Base-by-base conservation (phyloP, 768 basidiomycete genomes). In the Chalciporus sphaerocephalus region DNA sequence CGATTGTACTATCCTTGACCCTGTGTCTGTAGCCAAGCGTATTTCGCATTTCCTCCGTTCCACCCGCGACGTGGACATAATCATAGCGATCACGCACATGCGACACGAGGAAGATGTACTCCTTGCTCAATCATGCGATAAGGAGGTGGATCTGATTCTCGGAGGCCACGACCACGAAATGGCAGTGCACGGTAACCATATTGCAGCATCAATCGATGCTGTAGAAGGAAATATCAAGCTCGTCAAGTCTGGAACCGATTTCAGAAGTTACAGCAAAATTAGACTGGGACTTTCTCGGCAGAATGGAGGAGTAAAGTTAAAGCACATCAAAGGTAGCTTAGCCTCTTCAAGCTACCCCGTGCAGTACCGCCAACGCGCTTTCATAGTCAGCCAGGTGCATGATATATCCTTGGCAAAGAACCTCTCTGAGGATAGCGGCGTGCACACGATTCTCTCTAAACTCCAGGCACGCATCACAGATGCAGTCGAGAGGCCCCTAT, bases 21-120 rank as follows among this genome's bases (percentile, higher is more conserved):
- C 44, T 28, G 46, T 50, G 17, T 42, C 47, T n/a, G 54, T 46
- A 42, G 48, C 50, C 17, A 34, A 20, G 1, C 37, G 46, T 2
- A 17, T 51, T 25, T 37, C 53, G 11, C 28, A 33, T 21, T 9
- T 15, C 9, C 35, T 41, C 30, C 52, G 49, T 17, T 35, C 35
- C 34, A 12, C 39, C 10, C 36, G 34, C 2, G 36, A 13, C 6
- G 37, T 41, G 8, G 46, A 53, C 34, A 24, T 49, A 9, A 33
- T 43, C 17, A 50, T 49, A 20, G 32, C 30, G 20, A 42, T 54
- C 13, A 57, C 42, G 18, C 47, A 53, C 34, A 57, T 51, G 38
- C 40, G 35, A 40, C 40, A 47, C 18, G 49, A 54, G 42, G 45
- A 51, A 18, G 38, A 40, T 24, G 13, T 39, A n/a, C 25, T 28